phyloP scores from a whole-genome alignment of 768 basidiomycete genomes.

The Hypsizygus marmoreus region DNA sequence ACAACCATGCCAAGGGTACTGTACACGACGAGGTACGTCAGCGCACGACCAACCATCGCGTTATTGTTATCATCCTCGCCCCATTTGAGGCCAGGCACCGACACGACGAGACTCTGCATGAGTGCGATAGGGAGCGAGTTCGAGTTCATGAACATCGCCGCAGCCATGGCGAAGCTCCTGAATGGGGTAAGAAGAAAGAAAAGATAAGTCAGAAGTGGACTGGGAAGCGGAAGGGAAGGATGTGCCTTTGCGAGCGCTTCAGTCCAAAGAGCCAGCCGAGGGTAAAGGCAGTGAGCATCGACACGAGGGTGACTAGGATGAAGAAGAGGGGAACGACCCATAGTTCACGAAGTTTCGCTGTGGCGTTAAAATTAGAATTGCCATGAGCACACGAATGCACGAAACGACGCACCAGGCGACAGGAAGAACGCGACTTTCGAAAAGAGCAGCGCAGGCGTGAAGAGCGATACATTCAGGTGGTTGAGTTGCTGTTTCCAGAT shows the following conservation, averaged over 20 bases:
- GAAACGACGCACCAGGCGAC: conserved; percentile 66
- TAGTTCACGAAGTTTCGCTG: conserved; percentile 77
- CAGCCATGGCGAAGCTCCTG: conserved; percentile 79
- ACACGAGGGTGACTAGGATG: conserved; percentile 68
- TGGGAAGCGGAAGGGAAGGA: background rate
- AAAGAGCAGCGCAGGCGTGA: conserved; percentile 86
- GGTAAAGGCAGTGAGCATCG: conserved; percentile 65
- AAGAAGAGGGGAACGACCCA: conserved; percentile 91
- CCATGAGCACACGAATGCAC: background rate
- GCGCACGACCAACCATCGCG: conserved; percentile 88
- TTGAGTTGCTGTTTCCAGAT: conserved; percentile 63
- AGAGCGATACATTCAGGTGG: conserved; percentile 83
- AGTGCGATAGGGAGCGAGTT: conserved; percentile 95
- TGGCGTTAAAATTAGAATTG: background rate
- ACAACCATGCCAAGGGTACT: conserved; percentile 96
- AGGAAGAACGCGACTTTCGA: conserved; percentile 95
- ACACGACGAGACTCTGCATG: conserved; percentile 86
- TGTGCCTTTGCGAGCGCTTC: conserved; percentile 74
- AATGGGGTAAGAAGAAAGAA: background rate
- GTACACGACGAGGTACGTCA: conserved; percentile 89
- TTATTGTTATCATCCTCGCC: conserved; percentile 76
- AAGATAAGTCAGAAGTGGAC: background rate
- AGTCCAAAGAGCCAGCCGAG: conserved; percentile 68
- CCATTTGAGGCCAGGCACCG: conserved; percentile 85
- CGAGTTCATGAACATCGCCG: conserved; percentile 91